Percentiles rank a stretch among this genome's conserved stretches.
phyloP scores from a whole-genome alignment of 306 rosid genomes.

The Amphicarpaea edgeworthii region DNA sequence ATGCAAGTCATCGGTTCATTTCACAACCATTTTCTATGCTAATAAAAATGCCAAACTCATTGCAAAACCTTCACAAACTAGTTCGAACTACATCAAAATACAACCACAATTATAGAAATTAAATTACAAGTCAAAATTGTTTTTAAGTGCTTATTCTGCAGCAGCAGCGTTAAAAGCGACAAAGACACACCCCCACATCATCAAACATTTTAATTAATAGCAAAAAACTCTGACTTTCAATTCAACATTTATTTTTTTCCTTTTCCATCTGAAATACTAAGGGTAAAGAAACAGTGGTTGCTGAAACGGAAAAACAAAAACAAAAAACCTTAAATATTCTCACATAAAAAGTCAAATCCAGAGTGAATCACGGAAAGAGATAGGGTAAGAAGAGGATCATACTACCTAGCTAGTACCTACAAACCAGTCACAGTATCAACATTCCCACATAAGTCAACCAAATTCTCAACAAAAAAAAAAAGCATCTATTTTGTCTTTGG shows the following conservation, averaged over 20 bases:
- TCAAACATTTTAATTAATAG: slow-evolving; percentile 17
- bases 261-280: slow-evolving; percentile 17
- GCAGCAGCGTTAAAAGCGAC: background rate
- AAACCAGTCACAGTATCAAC: slow-evolving; percentile 23
- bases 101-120: background rate
- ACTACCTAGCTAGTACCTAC: slow-evolving; percentile 20
- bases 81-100: slow-evolving; percentile 15
- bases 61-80: background rate
- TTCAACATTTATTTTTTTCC: background rate
- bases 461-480: background rate
- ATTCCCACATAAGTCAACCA: slow-evolving; percentile 41
- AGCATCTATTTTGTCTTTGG: background rate
- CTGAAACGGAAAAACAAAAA: slow-evolving; percentile 25
- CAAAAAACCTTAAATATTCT: slow-evolving; percentile 3
- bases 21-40: background rate
- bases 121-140: slow-evolving; percentile 9
- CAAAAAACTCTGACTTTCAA: slow-evolving; percentile 21
- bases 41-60: background rate
- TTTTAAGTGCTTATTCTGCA: background rate
- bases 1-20: background rate
- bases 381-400: slow-evolving; percentile 31
- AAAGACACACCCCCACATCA: slow-evolving; percentile 29
- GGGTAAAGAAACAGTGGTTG: slow-evolving; percentile 49
- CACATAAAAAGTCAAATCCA: slow-evolving; percentile 12
- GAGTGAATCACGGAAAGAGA: slow-evolving; percentile 34